A percentile compares a stretch with the other conserved stretches of the same genome.
Conservation (phyloP, 139 green algal species). For the Tetradesmus lagerheimii region DNA sequence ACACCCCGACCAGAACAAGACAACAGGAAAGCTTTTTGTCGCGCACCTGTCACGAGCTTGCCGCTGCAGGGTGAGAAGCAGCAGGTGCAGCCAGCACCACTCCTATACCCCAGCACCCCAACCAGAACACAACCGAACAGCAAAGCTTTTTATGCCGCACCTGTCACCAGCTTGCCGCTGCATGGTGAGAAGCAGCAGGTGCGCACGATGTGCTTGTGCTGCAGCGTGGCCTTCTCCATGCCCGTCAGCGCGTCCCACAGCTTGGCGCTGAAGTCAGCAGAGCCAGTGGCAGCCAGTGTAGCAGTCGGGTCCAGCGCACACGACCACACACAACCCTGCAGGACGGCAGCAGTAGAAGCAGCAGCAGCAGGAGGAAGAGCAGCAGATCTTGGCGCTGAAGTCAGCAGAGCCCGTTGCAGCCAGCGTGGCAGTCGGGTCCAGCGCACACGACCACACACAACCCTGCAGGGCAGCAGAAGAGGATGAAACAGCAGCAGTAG, state of each 20-base stretch:
- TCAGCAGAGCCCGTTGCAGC: constrained; percentile 95
- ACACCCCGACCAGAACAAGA: too few relatives aligned
- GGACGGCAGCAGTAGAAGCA: not conserved
- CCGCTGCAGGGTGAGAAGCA: too few relatives aligned
- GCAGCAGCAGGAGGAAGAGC: not conserved
- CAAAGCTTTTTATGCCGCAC: constrained; percentile 31
- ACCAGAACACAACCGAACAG: too few relatives aligned
- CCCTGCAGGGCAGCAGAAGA: constrained; percentile 63
- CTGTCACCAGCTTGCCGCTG: constrained; percentile 74
- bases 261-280: constrained; percentile 94
- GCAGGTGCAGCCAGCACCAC: too few relatives aligned
- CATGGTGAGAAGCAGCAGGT: constrained; percentile 80
- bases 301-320: constrained; percentile 90
- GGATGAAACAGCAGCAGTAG: not conserved
- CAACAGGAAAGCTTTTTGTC: too few relatives aligned
- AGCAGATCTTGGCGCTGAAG: constrained; percentile 93
- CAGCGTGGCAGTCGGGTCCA: constrained; percentile 90
- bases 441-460: constrained; percentile 93
- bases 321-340: constrained; percentile 95
- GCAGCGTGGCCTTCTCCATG: constrained; percentile 87
- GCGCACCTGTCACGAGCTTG: too few relatives aligned
- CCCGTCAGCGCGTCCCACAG: constrained; percentile 97
- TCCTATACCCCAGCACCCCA: too few relatives aligned
- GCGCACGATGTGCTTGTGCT: constrained; percentile 97
- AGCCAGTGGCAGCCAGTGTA: constrained; percentile 90